Evolutionary conservation across 164 flowering plant species (phyloP).

Genomic region (Nelumbo lutea): DNA sequence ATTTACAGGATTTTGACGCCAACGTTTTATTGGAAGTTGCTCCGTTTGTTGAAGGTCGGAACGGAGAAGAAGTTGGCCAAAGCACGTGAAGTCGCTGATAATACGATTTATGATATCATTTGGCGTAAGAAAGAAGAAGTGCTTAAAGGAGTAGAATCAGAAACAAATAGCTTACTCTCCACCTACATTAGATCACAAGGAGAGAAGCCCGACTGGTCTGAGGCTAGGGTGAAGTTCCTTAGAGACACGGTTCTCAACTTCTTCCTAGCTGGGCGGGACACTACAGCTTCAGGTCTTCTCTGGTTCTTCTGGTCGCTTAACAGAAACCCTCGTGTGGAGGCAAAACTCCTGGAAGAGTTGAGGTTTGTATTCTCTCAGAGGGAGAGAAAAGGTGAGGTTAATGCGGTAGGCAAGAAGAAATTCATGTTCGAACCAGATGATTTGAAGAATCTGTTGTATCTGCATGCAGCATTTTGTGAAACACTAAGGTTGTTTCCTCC

Average conservation of each 20-base stretch:
- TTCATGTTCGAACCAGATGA: slow-evolving; percentile 12
- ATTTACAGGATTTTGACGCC: slow-evolving; percentile 27
- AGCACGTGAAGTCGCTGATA: slow-evolving; percentile 12
- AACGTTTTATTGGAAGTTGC: slow-evolving; percentile 27
- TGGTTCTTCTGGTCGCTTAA: slow-evolving; percentile 40
- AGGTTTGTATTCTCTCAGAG: neutral
- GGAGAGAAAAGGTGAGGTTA: neutral
- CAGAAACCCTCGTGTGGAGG: slow-evolving; percentile 24
- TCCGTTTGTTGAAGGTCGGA: slow-evolving; percentile 25
- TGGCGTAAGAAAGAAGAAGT: slow-evolving; percentile 2
- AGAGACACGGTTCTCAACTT: slow-evolving; percentile 26
- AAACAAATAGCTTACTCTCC: slow-evolving; percentile 17
- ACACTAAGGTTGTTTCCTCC: slow-evolving; percentile 46
- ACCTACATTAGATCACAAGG: neutral
- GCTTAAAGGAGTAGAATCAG: neutral
- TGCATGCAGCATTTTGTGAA: slow-evolving; percentile 43
- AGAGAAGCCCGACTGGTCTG: neutral
- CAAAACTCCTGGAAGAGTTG: slow-evolving; percentile 27
- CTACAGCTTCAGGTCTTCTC: slow-evolving; percentile 28
- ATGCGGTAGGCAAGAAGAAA: neutral
- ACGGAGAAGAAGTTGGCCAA: slow-evolving; percentile 13
- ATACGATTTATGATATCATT: slow-evolving; percentile 6
- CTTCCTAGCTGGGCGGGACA: slow-evolving; percentile 34
- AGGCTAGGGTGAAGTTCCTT: slow-evolving; percentile 17
- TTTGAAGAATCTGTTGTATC: slow-evolving; percentile 21